Base-by-base conservation (phyloP, 2,329 filamentous ascomycete species). In the Cylindrodendrum hubeiense region DNA sequence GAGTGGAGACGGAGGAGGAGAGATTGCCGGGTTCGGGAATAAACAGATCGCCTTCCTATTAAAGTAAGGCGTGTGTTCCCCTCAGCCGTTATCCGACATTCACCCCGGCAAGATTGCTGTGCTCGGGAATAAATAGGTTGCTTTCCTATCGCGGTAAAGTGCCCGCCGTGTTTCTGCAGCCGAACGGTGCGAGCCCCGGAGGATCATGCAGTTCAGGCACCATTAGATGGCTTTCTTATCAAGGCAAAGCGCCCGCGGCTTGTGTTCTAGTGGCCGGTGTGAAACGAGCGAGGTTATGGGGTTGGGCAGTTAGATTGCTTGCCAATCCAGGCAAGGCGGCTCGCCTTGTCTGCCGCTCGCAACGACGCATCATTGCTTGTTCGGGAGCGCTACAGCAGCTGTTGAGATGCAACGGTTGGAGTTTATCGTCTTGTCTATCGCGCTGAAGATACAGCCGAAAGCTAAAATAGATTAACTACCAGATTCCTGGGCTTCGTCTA, bases 141-240 rank as follows among this genome's bases (percentile, higher is more conserved):
- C 60, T 60, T 76, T 68, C 75, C 71, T 55, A 50, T 67, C 61
- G 46, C 28, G 71, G 74, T 56, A 76, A 43, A 26, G 59, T 26
- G 37, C 26, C 2, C 28, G n/a, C 28, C 8, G 28, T 30, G 39
- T 30, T 30, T 30, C n/a, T n/a, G n/a, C n/a, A n/a, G n/a, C n/a
- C n/a, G n/a, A n/a, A n/a, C n/a, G n/a, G n/a, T n/a, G n/a, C n/a
- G n/a, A n/a, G 28, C 28, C 28, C 28, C 28, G 7, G 34, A 34
- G 30, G 19, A 34, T 37, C 10, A 10, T n/a, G 12, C n/a, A 24
- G 17, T 9, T 53, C 4, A 17, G 12, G 28, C 28, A 30, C n/a
- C 19, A 53, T 49, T 39, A 39, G 37, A n/a, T n/a, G 8, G 15
- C 37, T n/a, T 39, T n/a, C 37, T 39, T 17, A 39, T 39, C 7